These are phyloP conservation scores for Claviceps quebecensis DNA, from an alignment of 2,329 filamentous ascomycete species.

Conservation along the genomic window DNA sequence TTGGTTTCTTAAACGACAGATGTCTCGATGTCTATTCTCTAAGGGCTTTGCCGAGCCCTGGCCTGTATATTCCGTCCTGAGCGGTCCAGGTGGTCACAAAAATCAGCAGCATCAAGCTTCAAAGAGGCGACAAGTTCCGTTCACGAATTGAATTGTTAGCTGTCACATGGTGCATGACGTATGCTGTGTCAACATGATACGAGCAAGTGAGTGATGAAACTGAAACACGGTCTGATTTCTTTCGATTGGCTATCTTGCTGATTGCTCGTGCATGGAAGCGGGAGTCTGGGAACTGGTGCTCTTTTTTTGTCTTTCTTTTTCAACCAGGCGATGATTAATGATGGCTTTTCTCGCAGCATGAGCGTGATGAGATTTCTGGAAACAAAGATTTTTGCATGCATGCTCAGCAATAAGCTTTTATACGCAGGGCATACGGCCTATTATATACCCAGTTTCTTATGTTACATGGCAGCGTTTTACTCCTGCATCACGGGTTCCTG, in stretches of 20 bases:
- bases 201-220: not conserved
- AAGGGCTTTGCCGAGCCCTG: no score
- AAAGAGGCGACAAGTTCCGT: not conserved
- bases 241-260: not conserved
- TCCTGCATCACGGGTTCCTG: not conserved
- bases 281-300: not conserved
- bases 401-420: not conserved
- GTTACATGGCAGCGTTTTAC: not conserved
- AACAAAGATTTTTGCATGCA: not conserved
- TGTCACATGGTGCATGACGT: not conserved
- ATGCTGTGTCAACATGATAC: not conserved
- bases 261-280: not conserved
- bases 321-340: not conserved
- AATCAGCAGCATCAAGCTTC: not conserved
- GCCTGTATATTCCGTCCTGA: no score
- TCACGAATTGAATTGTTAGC: not conserved
- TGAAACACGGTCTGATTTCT: not conserved
- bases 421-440: not conserved
- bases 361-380: not conserved
- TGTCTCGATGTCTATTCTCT: not conserved
- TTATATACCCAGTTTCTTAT: not conserved
- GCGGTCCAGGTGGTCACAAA: no score
- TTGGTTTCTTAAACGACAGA: not conserved
- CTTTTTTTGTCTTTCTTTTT: not conserved
- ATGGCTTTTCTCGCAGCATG: not conserved